Percentiles rank a stretch among this genome's conserved stretches.
These are phyloP conservation scores for Penicillium sp. DNA, from an alignment of 2,329 filamentous ascomycete species.

Conservation along the genomic window DNA sequence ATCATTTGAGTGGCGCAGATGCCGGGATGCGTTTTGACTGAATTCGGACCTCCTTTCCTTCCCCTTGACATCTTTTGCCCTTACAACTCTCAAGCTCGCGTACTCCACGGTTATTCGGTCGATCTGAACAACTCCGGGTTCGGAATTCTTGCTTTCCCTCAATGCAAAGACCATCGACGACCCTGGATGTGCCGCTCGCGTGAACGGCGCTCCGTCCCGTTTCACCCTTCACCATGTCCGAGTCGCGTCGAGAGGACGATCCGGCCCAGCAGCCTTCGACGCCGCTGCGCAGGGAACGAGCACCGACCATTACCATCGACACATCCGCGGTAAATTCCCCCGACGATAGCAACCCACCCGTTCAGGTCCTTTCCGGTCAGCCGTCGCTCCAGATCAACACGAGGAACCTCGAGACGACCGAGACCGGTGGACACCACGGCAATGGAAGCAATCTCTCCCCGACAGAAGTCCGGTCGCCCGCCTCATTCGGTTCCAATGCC, in stretches of 20 bases:
- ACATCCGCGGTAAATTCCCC: slow-evolving; percentile 52
- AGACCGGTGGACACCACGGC: slow-evolving; percentile 30
- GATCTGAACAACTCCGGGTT: background rate
- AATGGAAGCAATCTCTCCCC: slow-evolving; percentile 38
- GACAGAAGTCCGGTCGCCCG: slow-evolving; percentile 51
- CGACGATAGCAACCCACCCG: slow-evolving; percentile 33
- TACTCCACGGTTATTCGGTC: background rate
- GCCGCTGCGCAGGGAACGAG: slow-evolving; percentile 44
- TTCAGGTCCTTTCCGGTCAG: slow-evolving; percentile 36
- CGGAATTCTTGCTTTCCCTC: background rate
- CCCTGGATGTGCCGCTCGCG: slow-evolving; percentile 5
- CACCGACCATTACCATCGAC: slow-evolving; percentile 58
- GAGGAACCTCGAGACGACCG: slow-evolving; percentile 31
- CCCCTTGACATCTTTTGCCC: background rate
- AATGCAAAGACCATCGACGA: slow-evolving; percentile 10
- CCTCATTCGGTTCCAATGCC: slow-evolving; percentile 53
- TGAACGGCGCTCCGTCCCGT: slow-evolving; percentile 17
- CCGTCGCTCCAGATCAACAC: slow-evolving; percentile 40
- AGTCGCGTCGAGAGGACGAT: slow-evolving; percentile 27
- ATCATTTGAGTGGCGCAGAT: background rate
- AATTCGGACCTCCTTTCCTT: background rate
- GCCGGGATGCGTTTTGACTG: background rate
- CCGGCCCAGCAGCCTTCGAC: slow-evolving; percentile 23
- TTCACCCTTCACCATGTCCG: slow-evolving; percentile 31
- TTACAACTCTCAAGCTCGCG: background rate